Percentiles rank a stretch among this genome's conserved stretches.
These are phyloP conservation scores for Annulohypoxylon maeteangense DNA, from an alignment of 495 filamentous ascomycete genomes.

Conservation along the genomic window DNA sequence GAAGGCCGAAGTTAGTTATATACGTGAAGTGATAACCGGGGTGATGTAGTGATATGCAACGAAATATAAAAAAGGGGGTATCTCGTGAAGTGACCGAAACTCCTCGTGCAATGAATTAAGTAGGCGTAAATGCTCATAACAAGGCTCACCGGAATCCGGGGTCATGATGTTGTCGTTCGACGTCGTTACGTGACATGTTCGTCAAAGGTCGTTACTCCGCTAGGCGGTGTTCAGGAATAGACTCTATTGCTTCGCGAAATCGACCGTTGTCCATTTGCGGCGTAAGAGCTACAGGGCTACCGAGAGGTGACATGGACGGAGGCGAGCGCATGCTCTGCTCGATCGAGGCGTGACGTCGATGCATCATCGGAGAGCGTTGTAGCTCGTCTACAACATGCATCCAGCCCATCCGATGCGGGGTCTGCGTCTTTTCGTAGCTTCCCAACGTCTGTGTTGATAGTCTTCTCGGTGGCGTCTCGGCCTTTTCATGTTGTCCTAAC, in stretches of 20 bases:
- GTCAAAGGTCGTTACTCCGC: constrained; percentile 29
- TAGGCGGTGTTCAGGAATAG: constrained; percentile 31
- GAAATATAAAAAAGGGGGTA: constrained; percentile 30
- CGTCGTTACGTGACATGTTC: constrained; percentile 15
- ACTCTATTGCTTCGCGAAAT: constrained; percentile 23
- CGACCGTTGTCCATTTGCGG: constrained; percentile 33
- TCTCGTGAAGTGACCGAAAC: constrained; percentile 50
- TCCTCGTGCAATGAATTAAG: constrained; percentile 29
- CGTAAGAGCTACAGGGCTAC: constrained; percentile 33
- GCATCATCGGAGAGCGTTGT: constrained; percentile 61
- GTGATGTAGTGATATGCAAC: constrained; percentile 15
- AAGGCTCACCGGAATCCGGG: constrained; percentile 23
- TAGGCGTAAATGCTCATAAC: constrained; percentile 39
- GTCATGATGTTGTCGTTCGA: constrained; percentile 25
- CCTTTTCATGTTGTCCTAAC: constrained; percentile 2
- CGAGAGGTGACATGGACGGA: constrained; percentile 38
- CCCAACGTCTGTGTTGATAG: constrained; percentile 1
- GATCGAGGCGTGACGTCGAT: constrained; percentile 62
- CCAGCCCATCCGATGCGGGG: constrained; percentile 58
- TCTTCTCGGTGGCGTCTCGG: constrained; percentile 9
- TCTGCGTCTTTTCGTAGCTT: constrained; percentile 49
- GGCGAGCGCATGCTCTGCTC: constrained; percentile 57
- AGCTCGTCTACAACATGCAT: constrained; percentile 64
- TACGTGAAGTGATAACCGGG: constrained; percentile 1
- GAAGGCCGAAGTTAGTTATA: constrained; percentile 9